Base-by-base conservation (phyloP, 495 filamentous ascomycete genomes). In the Lophium mytilinum region DNA sequence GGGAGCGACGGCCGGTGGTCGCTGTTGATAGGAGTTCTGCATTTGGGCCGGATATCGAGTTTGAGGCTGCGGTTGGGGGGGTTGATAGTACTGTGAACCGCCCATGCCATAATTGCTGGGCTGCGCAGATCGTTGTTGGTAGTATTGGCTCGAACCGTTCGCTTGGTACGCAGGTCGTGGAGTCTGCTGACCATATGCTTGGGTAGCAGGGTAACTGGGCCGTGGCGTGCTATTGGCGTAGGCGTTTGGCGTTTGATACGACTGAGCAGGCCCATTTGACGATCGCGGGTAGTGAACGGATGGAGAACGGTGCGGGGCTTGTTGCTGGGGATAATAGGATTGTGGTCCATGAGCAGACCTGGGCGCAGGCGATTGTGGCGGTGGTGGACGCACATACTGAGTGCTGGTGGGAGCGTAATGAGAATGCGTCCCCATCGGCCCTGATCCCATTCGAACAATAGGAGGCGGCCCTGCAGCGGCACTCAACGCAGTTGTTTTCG, bases 271-370 rank as follows among this genome's bases (percentile, higher is more conserved):
- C 17, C 54, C 52, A 0, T 55, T 57, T 4, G 57, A 59, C 7
- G 64, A 52, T 9, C 65, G 65, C 24, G 50, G 43, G 40, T 65
- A 61, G 14, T 59, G 55, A 18, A 64, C 51, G 14, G 66, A 66
- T 0, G 66, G 60, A 8, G 64, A 60, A 19, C 66, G 57, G 53
- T 61, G 58, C 3, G 56, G 55, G 5, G 64, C 48, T 49, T 66
- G 64, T 36, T 63, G 63, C 33, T 64, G 63, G 14, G 65, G 67
- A 45, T 67, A 67, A 50, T 70, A 71, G 8, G 60, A 52, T 18
- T 62, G 60, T 15, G 55, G 37, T 1, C 50, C 46, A 42, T 57
- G 50, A 11, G 57, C 35, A 17, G 65, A 59, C 10, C 62, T 52
- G 1, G 61, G 39, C 6, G 52, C 15, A 5, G 58, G 42, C 11